Percentiles rank a stretch among this genome's conserved stretches.
Conservation (phyloP, 108 stramenopile species). For the Nitzschia putrida region DNA sequence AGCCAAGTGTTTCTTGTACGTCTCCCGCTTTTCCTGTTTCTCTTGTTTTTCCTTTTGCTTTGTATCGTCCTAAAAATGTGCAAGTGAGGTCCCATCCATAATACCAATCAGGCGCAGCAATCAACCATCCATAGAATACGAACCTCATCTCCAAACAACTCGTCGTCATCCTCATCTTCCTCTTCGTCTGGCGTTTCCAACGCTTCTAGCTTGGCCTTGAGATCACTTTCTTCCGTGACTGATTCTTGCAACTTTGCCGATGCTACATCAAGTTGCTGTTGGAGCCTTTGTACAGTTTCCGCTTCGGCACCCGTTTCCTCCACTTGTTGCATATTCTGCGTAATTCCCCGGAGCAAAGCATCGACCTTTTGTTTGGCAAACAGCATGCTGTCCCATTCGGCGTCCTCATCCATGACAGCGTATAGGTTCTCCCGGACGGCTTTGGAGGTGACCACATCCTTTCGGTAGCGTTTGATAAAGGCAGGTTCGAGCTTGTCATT, state of each 20-base stretch:
- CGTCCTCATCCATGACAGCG: conserved; percentile 81
- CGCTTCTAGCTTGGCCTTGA: conserved; percentile 65
- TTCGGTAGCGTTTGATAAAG: conserved; percentile 79
- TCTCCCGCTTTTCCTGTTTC: conserved; percentile 52
- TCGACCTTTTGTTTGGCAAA: conserved; percentile 71
- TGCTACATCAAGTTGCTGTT: conserved; percentile 49
- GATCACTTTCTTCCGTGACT: conserved; percentile 49
- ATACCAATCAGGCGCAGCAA: too few species aligned
- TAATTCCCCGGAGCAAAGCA: conserved; percentile 41
- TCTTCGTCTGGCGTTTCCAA: conserved; percentile 34
- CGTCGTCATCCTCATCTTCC: conserved; percentile 54
- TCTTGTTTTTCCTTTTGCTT: conserved; percentile 39
- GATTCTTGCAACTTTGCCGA: conserved; percentile 61
- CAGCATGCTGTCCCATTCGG: conserved; percentile 75
- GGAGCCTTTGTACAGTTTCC: conserved; percentile 45
- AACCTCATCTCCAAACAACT: conserved; percentile 65
- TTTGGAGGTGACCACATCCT: conserved; percentile 68
- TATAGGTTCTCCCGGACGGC: conserved; percentile 77
- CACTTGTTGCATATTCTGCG: conserved; percentile 24
- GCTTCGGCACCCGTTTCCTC: conserved; percentile 45
- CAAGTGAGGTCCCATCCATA: too few species aligned
- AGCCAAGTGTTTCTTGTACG: conserved; percentile 55
- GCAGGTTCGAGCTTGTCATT: conserved; percentile 78
- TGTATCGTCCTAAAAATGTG: neutral
- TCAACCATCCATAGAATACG: too few species aligned